Conservation (phyloP, 2,329 filamentous ascomycete species). For the Phyllosticta citribraziliensis region DNA sequence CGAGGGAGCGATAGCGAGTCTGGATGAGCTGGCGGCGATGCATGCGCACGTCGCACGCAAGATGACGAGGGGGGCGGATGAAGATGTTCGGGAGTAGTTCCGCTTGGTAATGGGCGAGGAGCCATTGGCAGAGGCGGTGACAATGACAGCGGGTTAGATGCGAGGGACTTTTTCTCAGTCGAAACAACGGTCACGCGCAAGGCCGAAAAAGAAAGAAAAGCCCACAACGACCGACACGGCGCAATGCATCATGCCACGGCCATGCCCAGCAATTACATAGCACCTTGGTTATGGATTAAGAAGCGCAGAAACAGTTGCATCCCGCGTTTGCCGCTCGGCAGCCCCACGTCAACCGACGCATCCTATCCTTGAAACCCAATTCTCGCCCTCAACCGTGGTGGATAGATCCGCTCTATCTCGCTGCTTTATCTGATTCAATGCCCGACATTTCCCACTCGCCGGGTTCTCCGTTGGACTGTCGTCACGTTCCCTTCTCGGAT, state of each 20-base stretch:
- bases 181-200: background rate
- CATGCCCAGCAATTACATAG: too few relatives aligned
- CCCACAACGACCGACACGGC: too few relatives aligned
- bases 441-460: background rate
- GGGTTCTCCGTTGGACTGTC: background rate
- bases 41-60: constrained; percentile 7
- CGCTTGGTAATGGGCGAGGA: background rate
- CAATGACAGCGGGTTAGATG: background rate
- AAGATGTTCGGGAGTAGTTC: background rate
- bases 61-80: background rate
- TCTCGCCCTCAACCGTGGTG: background rate
- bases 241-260: too few relatives aligned
- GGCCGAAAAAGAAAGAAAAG: too few relatives aligned
- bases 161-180: background rate
- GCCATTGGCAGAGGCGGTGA: background rate
- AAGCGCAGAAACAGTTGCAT: too few relatives aligned
- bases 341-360: background rate
- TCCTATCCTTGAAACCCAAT: background rate
- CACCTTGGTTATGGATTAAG: too few relatives aligned
- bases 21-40: constrained; percentile 44
- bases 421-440: background rate
- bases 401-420: background rate
- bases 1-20: constrained; percentile 75
- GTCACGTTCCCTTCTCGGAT: background rate
- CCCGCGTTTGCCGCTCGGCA: background rate